Evolutionary conservation across 1,139 yeast genomes (phyloP).

Genomic region (Saccharomyces hybrid): DNA sequence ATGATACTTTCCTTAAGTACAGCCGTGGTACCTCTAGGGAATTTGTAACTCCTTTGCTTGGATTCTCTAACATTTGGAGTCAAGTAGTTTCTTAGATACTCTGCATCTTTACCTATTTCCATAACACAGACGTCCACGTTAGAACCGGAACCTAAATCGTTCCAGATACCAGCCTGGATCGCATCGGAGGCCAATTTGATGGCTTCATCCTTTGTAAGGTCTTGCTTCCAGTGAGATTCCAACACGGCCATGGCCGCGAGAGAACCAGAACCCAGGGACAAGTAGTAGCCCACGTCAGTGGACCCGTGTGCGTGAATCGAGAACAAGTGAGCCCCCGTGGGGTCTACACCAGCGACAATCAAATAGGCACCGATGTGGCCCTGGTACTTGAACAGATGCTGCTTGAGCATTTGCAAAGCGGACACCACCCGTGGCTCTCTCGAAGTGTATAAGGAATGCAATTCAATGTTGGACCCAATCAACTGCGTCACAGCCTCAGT

Average conservation of each 20-base stretch:
- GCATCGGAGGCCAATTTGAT: conserved; percentile 85
- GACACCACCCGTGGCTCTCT: conserved; percentile 91
- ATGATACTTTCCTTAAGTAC: conserved; percentile 60
- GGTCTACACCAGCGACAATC: conserved; percentile 95
- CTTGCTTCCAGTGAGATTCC: conserved; percentile 79
- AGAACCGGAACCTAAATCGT: conserved; percentile 97
- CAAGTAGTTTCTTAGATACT: conserved; percentile 73
- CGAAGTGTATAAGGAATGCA: conserved; percentile 75
- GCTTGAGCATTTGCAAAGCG: conserved; percentile 87
- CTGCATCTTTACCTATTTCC: conserved; percentile 87
- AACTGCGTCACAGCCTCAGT: conserved; percentile 96
- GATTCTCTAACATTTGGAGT: conserved; percentile 83
- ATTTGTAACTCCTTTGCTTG: conserved; percentile 77
- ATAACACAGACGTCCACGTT: conserved; percentile 95
- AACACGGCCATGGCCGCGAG: conserved; percentile 98
- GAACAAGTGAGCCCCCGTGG: conserved; percentile 89
- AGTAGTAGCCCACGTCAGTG: conserved; percentile 89
- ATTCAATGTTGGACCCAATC: conserved; percentile 81
- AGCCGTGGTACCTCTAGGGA: conserved; percentile 88
- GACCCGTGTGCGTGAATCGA: conserved; percentile 97
- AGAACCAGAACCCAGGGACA: conserved; percentile 94
- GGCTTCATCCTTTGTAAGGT: conserved; percentile 78
- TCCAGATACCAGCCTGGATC: conserved; percentile 97
- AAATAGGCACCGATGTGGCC: conserved; percentile 96
- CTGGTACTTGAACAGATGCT: conserved; percentile 91